Evolutionary conservation across 768 basidiomycete genomes (phyloP).

Genomic region (Hericium alpestre): DNA sequence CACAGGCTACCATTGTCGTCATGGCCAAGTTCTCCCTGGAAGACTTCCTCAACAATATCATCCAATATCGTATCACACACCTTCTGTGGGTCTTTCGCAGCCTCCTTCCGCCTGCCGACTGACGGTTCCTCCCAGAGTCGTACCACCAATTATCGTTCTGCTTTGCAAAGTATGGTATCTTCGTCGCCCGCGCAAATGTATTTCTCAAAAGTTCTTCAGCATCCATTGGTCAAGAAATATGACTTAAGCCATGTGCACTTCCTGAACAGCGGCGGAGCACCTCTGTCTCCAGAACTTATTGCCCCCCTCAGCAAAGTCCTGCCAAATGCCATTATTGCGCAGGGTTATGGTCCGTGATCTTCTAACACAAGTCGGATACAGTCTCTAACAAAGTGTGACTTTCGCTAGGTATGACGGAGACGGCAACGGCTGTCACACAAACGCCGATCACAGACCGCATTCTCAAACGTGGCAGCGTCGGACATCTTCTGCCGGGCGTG

Average conservation of each 20-base stretch:
- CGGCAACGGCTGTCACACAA: conserved; percentile 42
- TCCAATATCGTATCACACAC: conserved; percentile 21
- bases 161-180: conserved; percentile 19
- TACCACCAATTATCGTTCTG: conserved; percentile 22
- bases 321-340: conserved; percentile 46
- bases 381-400: neutral
- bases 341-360: conserved; percentile 38
- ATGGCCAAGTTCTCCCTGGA: conserved; percentile 23
- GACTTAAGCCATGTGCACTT: conserved; percentile 19
- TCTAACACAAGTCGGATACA: neutral
- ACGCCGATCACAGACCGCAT: conserved; percentile 37
- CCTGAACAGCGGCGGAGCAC: conserved; percentile 24
- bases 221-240: conserved; percentile 21
- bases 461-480: conserved; percentile 40
- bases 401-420: conserved; percentile 57
- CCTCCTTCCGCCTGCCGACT: neutral
- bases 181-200: neutral
- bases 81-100: conserved; percentile 16
- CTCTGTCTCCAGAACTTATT: conserved; percentile 23
- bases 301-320: conserved; percentile 36
- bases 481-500: conserved; percentile 38
- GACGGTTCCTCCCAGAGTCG: conserved; percentile 7
- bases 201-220: conserved; percentile 6
- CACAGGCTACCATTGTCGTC: conserved; percentile 23
- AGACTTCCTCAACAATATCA: conserved; percentile 24